These are phyloP conservation scores for Barnettozyma botsteinii DNA, from an alignment of 805 yeast genomes.

Conservation along the genomic window DNA sequence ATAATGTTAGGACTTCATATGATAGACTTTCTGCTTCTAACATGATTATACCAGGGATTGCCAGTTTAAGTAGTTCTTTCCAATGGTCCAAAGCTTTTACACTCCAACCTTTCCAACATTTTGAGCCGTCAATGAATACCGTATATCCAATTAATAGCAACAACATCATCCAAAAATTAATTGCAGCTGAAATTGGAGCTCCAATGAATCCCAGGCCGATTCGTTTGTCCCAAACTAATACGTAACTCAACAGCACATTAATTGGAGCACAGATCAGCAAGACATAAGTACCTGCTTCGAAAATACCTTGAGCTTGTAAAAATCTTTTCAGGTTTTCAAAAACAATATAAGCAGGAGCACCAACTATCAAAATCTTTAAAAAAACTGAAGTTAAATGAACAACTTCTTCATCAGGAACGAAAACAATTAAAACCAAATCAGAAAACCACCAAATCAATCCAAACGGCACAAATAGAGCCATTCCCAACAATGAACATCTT, in stretches of 20 bases:
- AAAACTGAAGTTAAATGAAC: slow-evolving; percentile 52
- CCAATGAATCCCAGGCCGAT: slow-evolving; percentile 76
- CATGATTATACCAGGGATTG: slow-evolving; percentile 69
- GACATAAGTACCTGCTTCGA: slow-evolving; percentile 74
- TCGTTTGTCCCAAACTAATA: slow-evolving; percentile 58
- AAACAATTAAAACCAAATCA: slow-evolving; percentile 32
- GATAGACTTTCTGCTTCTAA: slow-evolving; percentile 72
- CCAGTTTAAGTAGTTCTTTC: slow-evolving; percentile 46
- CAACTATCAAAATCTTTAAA: slow-evolving; percentile 44
- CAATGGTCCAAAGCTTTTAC: slow-evolving; percentile 43
- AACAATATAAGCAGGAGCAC: slow-evolving; percentile 71
- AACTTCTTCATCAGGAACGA: slow-evolving; percentile 51
- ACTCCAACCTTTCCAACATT: slow-evolving; percentile 52
- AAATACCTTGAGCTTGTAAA: slow-evolving; percentile 81
- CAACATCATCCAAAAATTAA: slow-evolving; percentile 67
- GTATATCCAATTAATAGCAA: slow-evolving; percentile 19
- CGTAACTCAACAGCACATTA: slow-evolving; percentile 59
- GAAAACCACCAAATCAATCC: slow-evolving; percentile 58
- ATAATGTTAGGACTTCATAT: slow-evolving; percentile 64
- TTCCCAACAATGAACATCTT: slow-evolving; percentile 53
- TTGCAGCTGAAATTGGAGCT: slow-evolving; percentile 71
- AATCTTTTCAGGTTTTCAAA: slow-evolving; percentile 83
- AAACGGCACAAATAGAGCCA: slow-evolving; percentile 41
- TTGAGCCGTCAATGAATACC: slow-evolving; percentile 44
- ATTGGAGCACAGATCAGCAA: slow-evolving; percentile 64